Percentiles rank a stretch among this genome's conserved stretches.
phyloP scores from a whole-genome alignment of 2,329 filamentous ascomycete species.

The Camillea tinctor region DNA sequence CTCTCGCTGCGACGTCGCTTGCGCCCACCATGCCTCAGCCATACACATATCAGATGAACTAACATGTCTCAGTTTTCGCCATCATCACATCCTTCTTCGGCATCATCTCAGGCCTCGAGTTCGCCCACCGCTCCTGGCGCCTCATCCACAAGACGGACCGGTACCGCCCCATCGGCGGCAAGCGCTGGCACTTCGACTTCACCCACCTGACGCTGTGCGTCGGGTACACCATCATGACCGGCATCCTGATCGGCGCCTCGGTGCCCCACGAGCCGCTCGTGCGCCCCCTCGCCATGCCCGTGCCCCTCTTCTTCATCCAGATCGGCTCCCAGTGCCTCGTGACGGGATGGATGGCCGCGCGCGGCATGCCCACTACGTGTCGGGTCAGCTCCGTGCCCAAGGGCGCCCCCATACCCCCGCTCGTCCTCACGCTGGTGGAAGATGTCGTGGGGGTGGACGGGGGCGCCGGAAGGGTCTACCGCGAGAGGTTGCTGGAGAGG shows the following conservation, averaged over 20 bases:
- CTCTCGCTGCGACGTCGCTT: constrained; percentile 5
- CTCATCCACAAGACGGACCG: constrained; percentile 48
- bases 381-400: constrained; percentile 63
- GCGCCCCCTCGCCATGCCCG: constrained; percentile 50
- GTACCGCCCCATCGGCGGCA: constrained; percentile 49
- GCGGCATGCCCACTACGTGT: constrained; percentile 49
- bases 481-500: constrained; percentile 48
- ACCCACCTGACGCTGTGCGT: constrained; percentile 46
- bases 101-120: constrained; percentile 53
- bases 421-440: constrained; percentile 64
- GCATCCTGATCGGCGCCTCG: constrained; percentile 49
- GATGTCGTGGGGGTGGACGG: constrained; percentile 68
- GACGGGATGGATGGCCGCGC: constrained; percentile 38
- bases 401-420: constrained; percentile 57
- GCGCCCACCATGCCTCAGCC: not conserved
- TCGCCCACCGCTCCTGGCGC: constrained; percentile 47
- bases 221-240: constrained; percentile 49
- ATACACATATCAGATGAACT: too few species aligned
- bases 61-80: constrained; percentile 41
- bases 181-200: constrained; percentile 50
- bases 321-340: constrained; percentile 42
- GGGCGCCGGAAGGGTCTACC: constrained; percentile 53
- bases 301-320: constrained; percentile 49
- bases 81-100: constrained; percentile 56
- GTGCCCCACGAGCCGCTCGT: constrained; percentile 50